Evolutionary conservation across 140 eudicot genomes (phyloP).

Genomic region (Stevia rebaudiana): DNA sequence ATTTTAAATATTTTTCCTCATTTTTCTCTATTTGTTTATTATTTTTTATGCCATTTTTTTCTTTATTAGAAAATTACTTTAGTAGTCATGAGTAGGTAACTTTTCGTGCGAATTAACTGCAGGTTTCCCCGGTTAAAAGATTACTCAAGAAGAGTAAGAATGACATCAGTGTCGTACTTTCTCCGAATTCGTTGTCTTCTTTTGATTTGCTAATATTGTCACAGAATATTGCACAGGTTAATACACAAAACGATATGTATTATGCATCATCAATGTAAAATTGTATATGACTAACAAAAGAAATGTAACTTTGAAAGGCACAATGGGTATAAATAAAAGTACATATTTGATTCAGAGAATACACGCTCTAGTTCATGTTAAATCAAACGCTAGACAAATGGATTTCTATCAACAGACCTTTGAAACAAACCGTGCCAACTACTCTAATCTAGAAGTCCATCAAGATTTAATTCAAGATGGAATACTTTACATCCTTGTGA

Average conservation of each 20-base stretch:
- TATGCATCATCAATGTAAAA: slow-evolving; percentile 16
- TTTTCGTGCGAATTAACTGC: slow-evolving; percentile 17
- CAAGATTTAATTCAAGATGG: too few species aligned
- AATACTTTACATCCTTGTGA: too few species aligned
- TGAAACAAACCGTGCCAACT: too few species aligned
- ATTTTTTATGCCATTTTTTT: background rate
- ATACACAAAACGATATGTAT: background rate
- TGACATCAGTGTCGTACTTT: slow-evolving; percentile 32
- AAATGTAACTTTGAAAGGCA: slow-evolving; percentile 9
- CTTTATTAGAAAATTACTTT: background rate
- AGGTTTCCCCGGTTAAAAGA: slow-evolving; percentile 48
- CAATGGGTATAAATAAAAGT: background rate
- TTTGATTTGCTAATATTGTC: slow-evolving; percentile 44
- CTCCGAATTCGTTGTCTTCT: slow-evolving; percentile 57
- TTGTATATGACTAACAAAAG: background rate
- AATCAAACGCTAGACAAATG: too few species aligned
- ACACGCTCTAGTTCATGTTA: too few species aligned
- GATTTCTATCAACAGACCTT: too few species aligned
- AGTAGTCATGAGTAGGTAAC: background rate
- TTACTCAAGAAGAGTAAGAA: slow-evolving; percentile 29
- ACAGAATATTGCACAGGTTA: slow-evolving; percentile 19
- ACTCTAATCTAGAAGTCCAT: too few species aligned
- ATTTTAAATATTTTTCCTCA: background rate
- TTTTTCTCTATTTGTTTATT: background rate
- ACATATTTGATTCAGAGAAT: too few species aligned